Base-by-base conservation (phyloP, 2,329 filamentous ascomycete genomes). In the Leptographium procerum region DNA sequence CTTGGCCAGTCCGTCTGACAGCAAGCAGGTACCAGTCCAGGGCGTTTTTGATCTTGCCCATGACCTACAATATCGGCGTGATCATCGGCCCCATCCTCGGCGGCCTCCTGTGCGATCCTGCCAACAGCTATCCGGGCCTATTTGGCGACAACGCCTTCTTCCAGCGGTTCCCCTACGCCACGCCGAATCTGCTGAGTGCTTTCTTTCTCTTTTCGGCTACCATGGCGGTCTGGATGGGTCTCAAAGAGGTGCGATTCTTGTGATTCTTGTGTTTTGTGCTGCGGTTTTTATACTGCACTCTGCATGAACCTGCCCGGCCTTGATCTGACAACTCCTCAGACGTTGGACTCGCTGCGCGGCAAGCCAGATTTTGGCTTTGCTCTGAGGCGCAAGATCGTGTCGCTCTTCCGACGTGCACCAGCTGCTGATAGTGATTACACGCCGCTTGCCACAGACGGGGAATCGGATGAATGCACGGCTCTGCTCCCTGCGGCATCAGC, bases 51-150 rank as follows among this genome's bases (percentile, higher is more conserved):
- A 63, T 76, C n/a, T 61, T 77, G 33, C 74, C 74, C 2, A 89
- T 90, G 84, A 88, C 84, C 26, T 89, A 87, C 70, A 91, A 90
- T 63, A 76, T 84, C 24, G 82, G 82, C 14, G 75, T 82, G 54
- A 82, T 83, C 50, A 72, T 82, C n/a, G 80, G 81, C 0, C 81
- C 81, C 1, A 72, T 82, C 11, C 64, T 83, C 2, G 70, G 75
- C 31, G 76, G 76, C 5, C 14, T 77, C 11, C 68, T 79, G 11
- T 75, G 75, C 3, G 75, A 78, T 52, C 76, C 73, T 4, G 72
- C 73, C 1, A 68, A 66, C 22, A 73, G 70, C 58, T 76, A 74
- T 55, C 75, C 76, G 0, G 61, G 62, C 1, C 56, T 75, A 1
- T 82, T 83, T 59, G 78, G 79, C 14, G 60, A 71, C 29, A 66